Base-by-base conservation (phyloP, 2,329 filamentous ascomycete species). In the Sarocladium kiliense region DNA sequence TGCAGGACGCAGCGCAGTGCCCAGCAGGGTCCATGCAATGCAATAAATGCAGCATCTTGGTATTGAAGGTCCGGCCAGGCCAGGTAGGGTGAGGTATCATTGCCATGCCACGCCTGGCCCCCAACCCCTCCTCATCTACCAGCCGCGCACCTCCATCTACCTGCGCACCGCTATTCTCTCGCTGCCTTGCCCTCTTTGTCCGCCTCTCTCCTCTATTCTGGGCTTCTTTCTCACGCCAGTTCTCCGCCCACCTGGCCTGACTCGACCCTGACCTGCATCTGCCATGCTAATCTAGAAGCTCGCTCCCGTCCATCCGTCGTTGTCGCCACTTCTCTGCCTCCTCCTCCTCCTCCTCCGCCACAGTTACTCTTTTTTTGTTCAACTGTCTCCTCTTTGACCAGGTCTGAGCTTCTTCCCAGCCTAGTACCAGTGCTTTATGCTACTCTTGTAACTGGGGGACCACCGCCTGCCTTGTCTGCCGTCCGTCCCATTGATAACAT, bases 21-120 rank as follows among this genome's bases (percentile, higher is more conserved):
- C n/a, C n/a, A n/a, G 68, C 49, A 82, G 64, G 1, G 77, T 78
- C 68, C 77, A 80, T 41, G n/a, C 37, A 41, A 41, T 41, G 45
- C 45, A 51, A n/a, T n/a, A n/a, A n/a, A 51, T 51, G 9, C 45
- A 30, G 30, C 14, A 47, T 12, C 26, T 51, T 14, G 16, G 10
- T 34, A 27, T 14, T 9, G 21, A 5, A 10, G 11, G 45, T 51
- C 16, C 12, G 16, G 6, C 6, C 14, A n/a, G 25, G 25, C 21
- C 26, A 14, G 10, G 21, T n/a, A n/a, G n/a, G n/a, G n/a, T 27
- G n/a, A 27, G 30, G 27, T 25, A 25, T 25, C 19, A 32, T 36
- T 16, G 49, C 41, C 41, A 36, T 34, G 49, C 27, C 19, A 18
- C 10, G n/a, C 30, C n/a, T 34, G 27, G 19, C 26, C 30, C 49